These are phyloP conservation scores for Saccharomyces hybrid DNA, from an alignment of 1,139 yeast genomes.

Conservation along the genomic window DNA sequence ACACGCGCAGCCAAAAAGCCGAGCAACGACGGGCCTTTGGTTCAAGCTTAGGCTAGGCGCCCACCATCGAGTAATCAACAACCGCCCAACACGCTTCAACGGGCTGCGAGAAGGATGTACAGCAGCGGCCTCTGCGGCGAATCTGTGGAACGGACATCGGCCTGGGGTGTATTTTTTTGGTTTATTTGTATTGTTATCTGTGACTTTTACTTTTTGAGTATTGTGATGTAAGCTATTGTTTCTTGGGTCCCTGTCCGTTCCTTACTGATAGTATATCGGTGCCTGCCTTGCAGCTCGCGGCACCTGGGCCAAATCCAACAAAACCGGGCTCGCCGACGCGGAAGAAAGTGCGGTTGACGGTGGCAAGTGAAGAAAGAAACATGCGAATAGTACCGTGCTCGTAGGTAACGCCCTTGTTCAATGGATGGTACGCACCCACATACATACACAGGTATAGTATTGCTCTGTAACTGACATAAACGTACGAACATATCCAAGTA, in stretches of 20 bases:
- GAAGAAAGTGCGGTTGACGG: neutral
- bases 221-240: constrained; percentile 1
- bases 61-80: no score
- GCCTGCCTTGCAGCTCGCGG: neutral
- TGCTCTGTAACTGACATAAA: neutral
- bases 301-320: neutral
- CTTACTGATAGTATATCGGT: neutral
- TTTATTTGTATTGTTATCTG: neutral
- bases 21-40: neutral
- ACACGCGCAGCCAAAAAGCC: constrained; percentile 1
- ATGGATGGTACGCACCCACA: neutral
- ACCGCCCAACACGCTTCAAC: neutral
- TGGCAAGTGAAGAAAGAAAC: neutral
- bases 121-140: neutral
- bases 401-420: neutral
- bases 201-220: neutral
- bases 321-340: neutral
- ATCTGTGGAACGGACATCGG: neutral
- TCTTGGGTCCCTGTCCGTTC: neutral
- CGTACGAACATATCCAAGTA: neutral
- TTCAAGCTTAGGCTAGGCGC: neutral
- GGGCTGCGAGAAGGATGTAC: neutral
- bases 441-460: neutral
- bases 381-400: neutral
- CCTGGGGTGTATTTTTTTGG: neutral